Base-by-base conservation (phyloP, 495 filamentous ascomycete species). In the Sporormia fimetaria region DNA sequence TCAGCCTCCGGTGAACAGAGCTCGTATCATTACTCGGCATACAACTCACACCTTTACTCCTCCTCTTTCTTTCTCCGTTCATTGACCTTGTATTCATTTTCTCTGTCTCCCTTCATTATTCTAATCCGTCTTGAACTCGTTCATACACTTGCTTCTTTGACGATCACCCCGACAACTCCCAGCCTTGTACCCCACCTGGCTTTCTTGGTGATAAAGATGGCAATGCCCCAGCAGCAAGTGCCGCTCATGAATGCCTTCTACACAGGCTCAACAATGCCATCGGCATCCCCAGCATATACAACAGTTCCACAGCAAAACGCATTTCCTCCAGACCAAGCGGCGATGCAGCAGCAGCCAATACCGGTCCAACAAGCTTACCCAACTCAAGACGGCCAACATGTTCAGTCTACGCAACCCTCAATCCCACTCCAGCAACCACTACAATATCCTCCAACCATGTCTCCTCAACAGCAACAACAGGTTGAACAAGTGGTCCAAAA, bases 401-500 rank as follows among this genome's bases (percentile, higher is more conserved):
- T 33, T 8, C 44, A 47, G 25, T 46, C 43, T 9, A 31, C 44
- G 40, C 46, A 51, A 29, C 22, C 42, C 14, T 27, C 31, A 34
- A 47, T 47, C 20, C 17, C 23, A 2, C 12, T 15, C 3, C 49
- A 47, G 22, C 40, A 49, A n/a, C 45, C 49, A 23, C 31, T 34
- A 0, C 51, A 54, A 29, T 49, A 45, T 24, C 36, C 36, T 6
- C 35, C 16, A 25, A 49, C 30, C 14, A 46, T 49, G 45, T 36
- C 40, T 16, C 45, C 45, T 5, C 44, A 54, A 15, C 51, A 54
- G 30, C 50, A 49, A 22, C 50, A 53, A 22, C 49, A 54, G 35
- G 22, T 54, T 4, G 44, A 54, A 30, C 17, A 43, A 18, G 40
- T 54, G 7, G 24, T 54, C 5, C 44, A 54, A 22, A 49, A 39